Conservation (phyloP, 345 rosid species). For the Passiflora organensis region DNA sequence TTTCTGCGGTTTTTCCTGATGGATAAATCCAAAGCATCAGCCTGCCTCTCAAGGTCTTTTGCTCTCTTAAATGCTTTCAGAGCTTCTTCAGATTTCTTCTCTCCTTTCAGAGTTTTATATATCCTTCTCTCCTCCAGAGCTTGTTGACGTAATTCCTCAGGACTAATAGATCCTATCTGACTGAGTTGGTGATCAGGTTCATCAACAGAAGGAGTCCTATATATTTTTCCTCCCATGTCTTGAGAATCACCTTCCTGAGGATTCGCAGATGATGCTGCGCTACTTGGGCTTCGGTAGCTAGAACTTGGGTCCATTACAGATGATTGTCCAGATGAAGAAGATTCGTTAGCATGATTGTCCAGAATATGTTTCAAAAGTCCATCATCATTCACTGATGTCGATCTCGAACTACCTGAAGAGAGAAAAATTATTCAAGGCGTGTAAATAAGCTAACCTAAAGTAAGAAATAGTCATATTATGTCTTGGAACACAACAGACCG, state of each 20-base stretch:
- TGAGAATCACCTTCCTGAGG: slow-evolving; percentile 24
- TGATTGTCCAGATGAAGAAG: slow-evolving; percentile 39
- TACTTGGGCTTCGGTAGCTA: slow-evolving; percentile 31
- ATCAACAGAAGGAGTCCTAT: slow-evolving; percentile 23
- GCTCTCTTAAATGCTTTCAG: slow-evolving; percentile 84
- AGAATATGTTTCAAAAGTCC: slow-evolving; percentile 64
- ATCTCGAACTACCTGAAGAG: slow-evolving; percentile 48
- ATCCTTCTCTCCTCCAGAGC: slow-evolving; percentile 72
- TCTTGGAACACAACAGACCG: not conserved
- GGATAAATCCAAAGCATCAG: slow-evolving; percentile 60
- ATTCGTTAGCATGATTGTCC: slow-evolving; percentile 50
- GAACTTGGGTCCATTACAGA: slow-evolving; percentile 25
- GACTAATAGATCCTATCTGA: slow-evolving; percentile 37
- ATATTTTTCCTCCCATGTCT: slow-evolving; percentile 25
- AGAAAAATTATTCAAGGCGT: slow-evolving; percentile 5
- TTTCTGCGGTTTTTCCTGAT: slow-evolving; percentile 55
- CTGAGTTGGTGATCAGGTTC: slow-evolving; percentile 19
- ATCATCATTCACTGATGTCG: slow-evolving; percentile 43
- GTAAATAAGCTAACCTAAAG: not conserved
- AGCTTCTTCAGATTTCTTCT: slow-evolving; percentile 86
- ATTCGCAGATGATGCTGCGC: slow-evolving; percentile 35
- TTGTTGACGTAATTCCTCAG: slow-evolving; percentile 63
- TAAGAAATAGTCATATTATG: not conserved
- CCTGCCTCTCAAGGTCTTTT: slow-evolving; percentile 89
- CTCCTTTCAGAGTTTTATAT: slow-evolving; percentile 64